Conservation (phyloP, 768 basidiomycete genomes). For the Mycena rebaudengoi region DNA sequence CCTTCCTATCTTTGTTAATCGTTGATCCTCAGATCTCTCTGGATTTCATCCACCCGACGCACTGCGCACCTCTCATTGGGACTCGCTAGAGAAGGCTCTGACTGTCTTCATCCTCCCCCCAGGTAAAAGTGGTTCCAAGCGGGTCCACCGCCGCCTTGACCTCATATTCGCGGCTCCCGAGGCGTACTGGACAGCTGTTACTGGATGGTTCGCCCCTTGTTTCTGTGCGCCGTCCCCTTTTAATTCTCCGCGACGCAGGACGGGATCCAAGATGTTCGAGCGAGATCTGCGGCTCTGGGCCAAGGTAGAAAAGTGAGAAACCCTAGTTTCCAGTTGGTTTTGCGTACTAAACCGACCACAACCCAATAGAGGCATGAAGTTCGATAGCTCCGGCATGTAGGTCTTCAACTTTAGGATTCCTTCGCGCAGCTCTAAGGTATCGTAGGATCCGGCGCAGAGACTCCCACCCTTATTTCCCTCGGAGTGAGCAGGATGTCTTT, state of each 20-base stretch:
- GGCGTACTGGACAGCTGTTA: constrained; percentile 87
- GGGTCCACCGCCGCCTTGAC: constrained; percentile 77
- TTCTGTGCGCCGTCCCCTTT: neutral
- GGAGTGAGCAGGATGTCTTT: constrained; percentile 78
- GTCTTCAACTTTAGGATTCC: neutral
- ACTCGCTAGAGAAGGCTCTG: constrained; percentile 85
- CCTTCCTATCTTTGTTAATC: neutral
- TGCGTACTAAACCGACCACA: constrained; percentile 6
- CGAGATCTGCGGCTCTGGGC: constrained; percentile 83
- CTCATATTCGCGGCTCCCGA: constrained; percentile 81
- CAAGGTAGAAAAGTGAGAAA: constrained; percentile 58
- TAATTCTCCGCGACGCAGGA: constrained; percentile 53
- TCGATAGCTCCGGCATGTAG: constrained; percentile 86
- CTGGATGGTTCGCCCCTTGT: constrained; percentile 73
- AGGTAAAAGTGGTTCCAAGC: constrained; percentile 37
- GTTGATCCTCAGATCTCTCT: constrained; percentile 57
- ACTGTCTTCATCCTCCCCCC: constrained; percentile 78
- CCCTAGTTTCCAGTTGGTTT: neutral
- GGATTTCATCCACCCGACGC: constrained; percentile 65
- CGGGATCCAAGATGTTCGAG: constrained; percentile 91
- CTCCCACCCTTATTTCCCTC: constrained; percentile 65
- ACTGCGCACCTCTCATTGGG: constrained; percentile 70
- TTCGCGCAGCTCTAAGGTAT: neutral
- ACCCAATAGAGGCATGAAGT: constrained; percentile 72
- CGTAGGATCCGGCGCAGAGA: constrained; percentile 70